Percentiles rank a stretch among this genome's conserved stretches.
These are phyloP conservation scores for Trametes cingulata DNA, from an alignment of 768 basidiomycete species.

Conservation along the genomic window DNA sequence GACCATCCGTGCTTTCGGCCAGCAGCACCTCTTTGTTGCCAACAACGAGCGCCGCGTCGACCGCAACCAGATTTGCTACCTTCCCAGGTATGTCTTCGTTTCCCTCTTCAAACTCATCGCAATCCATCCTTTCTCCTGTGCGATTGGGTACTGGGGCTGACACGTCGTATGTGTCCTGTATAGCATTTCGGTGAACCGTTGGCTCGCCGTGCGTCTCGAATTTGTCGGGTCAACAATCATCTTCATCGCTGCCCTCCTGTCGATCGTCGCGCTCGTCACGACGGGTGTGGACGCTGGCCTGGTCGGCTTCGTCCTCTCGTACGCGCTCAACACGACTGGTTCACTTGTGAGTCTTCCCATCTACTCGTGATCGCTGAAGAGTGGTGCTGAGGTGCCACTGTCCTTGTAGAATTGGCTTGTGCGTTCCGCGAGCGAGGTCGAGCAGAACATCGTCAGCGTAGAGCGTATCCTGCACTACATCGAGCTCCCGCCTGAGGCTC, in stretches of 20 bases:
- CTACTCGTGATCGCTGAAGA: not conserved
- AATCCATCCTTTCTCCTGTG: too few relatives aligned
- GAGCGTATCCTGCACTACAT: slow-evolving; percentile 87
- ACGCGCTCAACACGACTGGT: slow-evolving; percentile 83
- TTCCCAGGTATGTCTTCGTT: slow-evolving; percentile 23
- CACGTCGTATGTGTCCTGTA: slow-evolving; percentile 33
- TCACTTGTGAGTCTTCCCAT: slow-evolving; percentile 56
- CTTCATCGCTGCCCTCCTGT: slow-evolving; percentile 64
- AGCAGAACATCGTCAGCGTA: slow-evolving; percentile 88
- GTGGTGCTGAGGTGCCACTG: too few relatives aligned
- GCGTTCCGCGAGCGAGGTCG: slow-evolving; percentile 81
- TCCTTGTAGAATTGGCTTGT: slow-evolving; percentile 73
- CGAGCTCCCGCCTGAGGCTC: slow-evolving; percentile 71
- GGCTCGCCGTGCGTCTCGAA: slow-evolving; percentile 84
- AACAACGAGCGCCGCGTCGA: slow-evolving; percentile 78
- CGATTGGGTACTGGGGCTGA: too few relatives aligned
- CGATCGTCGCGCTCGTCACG: slow-evolving; percentile 69
- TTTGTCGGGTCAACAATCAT: slow-evolving; percentile 83
- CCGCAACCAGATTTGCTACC: slow-evolving; percentile 77
- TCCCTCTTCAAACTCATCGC: too few relatives aligned
- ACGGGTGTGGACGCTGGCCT: slow-evolving; percentile 84
- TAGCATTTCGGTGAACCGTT: slow-evolving; percentile 75
- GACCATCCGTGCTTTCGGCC: slow-evolving; percentile 80
- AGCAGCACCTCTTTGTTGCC: slow-evolving; percentile 64
- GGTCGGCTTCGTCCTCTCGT: slow-evolving; percentile 83